A percentile compares a stretch with the other conserved stretches of the same genome.
Conservation (phyloP, 129 eudicot genomes). For the Escallonia herrerae region DNA sequence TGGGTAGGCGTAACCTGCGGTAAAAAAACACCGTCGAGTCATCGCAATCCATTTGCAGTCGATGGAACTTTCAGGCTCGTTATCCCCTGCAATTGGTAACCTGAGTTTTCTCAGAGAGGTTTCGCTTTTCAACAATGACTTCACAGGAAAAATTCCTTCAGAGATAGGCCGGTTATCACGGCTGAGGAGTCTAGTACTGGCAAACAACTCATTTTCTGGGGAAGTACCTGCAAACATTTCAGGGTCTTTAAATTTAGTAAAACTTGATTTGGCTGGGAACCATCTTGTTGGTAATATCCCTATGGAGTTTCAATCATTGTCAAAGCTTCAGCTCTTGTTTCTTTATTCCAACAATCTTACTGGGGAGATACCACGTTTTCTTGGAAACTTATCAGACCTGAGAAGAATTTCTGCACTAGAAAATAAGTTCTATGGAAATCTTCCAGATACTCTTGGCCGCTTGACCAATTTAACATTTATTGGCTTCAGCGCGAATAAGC, state of each 20-base stretch:
- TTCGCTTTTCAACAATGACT: constrained; percentile 15
- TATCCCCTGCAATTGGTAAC: constrained; percentile 33
- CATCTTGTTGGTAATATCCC: constrained; percentile 13
- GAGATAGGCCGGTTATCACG: constrained; percentile 2
- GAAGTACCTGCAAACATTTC: constrained; percentile 19
- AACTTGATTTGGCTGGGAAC: constrained; percentile 9
- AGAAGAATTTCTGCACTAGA: not conserved
- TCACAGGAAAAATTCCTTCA: not conserved
- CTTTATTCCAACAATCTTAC: constrained; percentile 11
- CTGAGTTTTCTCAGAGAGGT: constrained; percentile 23
- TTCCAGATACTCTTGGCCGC: constrained; percentile 11
- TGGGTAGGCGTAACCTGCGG: constrained; percentile 31
- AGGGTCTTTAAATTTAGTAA: constrained; percentile 8
- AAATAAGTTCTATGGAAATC: constrained; percentile 7
- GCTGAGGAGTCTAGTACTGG: not conserved
- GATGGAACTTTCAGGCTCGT: constrained; percentile 18
- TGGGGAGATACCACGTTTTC: constrained; percentile 6
- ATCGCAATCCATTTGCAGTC: constrained; percentile 2
- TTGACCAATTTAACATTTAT: constrained; percentile 3
- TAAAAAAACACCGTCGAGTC: constrained; percentile 17
- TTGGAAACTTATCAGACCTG: constrained; percentile 18
- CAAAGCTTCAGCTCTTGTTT: constrained; percentile 5
- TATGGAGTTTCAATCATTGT: constrained; percentile 8
- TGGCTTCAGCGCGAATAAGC: not conserved
- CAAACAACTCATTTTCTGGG: not conserved